Percentiles rank a stretch among this genome's conserved stretches.
Evolutionary conservation across 331 rosid genomes (phyloP).

Genomic region (Arachis monticola): DNA sequence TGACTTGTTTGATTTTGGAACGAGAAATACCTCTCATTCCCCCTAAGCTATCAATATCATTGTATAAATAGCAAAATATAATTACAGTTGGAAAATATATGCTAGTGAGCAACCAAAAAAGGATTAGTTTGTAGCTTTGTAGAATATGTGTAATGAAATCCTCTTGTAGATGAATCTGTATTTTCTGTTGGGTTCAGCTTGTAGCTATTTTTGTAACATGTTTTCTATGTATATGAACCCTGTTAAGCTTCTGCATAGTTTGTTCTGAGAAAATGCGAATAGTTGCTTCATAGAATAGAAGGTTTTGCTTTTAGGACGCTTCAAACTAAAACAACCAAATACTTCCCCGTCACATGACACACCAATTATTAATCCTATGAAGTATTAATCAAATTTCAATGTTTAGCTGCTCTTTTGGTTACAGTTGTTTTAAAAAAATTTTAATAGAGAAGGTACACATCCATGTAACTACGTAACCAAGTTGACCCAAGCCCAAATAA

Average conservation of each 20-base stretch:
- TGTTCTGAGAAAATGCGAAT: neutral
- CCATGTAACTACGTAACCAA: no score
- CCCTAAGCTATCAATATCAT: neutral
- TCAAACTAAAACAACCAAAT: neutral
- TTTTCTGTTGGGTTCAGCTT: conserved; percentile 10
- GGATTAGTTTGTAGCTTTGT: conserved; percentile 33
- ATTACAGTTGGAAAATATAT: conserved; percentile 5
- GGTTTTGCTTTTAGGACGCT: neutral
- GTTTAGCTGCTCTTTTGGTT: neutral
- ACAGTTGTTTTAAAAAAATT: no score
- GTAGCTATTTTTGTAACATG: neutral
- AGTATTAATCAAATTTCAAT: neutral
- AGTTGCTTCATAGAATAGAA: neutral
- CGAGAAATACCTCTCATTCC: neutral
- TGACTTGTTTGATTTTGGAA: neutral
- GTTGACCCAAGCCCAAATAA: no score
- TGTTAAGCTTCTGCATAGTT: neutral
- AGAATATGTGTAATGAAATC: neutral
- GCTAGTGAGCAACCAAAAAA: neutral
- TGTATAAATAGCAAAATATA: conserved; percentile 9
- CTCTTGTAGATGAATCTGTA: neutral
- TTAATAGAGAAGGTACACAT: no score
- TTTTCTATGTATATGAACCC: neutral
- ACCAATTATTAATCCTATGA: neutral
- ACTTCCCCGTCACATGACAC: neutral